phyloP scores from a whole-genome alignment of 148 eudicot genomes.

The Silene uniflora region DNA sequence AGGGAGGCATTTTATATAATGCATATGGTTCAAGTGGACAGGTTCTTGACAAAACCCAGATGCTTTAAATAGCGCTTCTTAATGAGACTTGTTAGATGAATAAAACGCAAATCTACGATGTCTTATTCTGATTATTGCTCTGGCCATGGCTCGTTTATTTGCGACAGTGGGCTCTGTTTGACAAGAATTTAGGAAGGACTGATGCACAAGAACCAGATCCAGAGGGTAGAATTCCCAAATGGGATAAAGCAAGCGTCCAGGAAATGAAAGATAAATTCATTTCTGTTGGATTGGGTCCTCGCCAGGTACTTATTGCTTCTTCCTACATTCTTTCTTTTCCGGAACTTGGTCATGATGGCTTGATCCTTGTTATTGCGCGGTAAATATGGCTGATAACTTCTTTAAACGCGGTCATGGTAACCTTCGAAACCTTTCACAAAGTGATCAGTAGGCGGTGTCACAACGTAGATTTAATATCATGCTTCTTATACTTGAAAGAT shows the following conservation, averaged over 20 bases:
- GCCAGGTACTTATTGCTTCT: constrained; percentile 53
- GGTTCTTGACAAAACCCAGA: constrained; percentile 38
- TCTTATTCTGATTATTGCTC: constrained; percentile 9
- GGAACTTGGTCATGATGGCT: too few species aligned
- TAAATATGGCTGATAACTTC: too few species aligned
- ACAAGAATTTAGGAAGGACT: constrained; percentile 72
- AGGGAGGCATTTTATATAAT: constrained; percentile 64
- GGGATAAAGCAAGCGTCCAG: constrained; percentile 80
- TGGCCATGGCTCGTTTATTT: constrained; percentile 9
- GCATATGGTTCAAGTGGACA: constrained; percentile 96
- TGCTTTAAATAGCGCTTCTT: background rate
- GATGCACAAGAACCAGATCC: constrained; percentile 94
- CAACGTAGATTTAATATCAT: too few species aligned
- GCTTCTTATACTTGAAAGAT: too few species aligned
- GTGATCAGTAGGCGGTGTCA: too few species aligned
- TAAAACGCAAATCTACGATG: constrained; percentile 5
- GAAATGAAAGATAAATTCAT: constrained; percentile 90
- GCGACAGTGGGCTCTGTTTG: constrained; percentile 88
- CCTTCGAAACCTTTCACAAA: too few species aligned
- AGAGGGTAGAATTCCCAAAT: constrained; percentile 84
- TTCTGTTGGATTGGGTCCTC: constrained; percentile 80
- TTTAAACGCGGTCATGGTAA: too few species aligned
- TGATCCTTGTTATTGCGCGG: too few species aligned
- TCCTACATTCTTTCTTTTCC: too few species aligned
- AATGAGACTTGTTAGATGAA: background rate